Evolutionary conservation across 306 rosid species (phyloP), one percentile per base, ranked within the genome.

Genomic region (Pyrus communis): DNA sequence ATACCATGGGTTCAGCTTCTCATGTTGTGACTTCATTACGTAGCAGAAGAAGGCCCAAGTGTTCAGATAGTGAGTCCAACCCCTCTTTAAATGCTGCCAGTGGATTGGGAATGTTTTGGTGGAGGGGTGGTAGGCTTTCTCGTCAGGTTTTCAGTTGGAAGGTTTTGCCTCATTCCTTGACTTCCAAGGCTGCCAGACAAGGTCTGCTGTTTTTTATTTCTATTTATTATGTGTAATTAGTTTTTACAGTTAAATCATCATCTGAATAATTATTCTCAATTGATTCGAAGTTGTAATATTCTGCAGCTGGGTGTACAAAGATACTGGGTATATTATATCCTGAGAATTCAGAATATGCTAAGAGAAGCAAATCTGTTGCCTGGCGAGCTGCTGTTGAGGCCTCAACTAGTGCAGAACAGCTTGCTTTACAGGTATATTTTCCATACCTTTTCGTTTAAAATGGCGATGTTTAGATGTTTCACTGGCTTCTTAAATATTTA

Each of bases 51-150:
- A 89, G 87, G 88, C 84, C 80, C 81, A 87, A 88, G 85, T 70
- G 70, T 81, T 85, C 89, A 45, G 97, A 92, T 82, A 76, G 1
- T 61, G 93, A 89, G 75, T 74, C 91, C 38, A 89, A 80, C 71
- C 87, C 91, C 71, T 80, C 97, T 80, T 86, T 90, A 75, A 88
- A 85, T 73, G 71, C 87, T 46, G 70, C 85, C 58, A 73, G 93
- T 88, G 97, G 97, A 74, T 84, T 95, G 87, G 91, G 89, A 70
- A 83, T 86, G 76, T 90, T 83, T 70, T 95, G 99, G 99, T 91
- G 97, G 97, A 90, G 99, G 89, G 99, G 99, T 70, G 99, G 97
- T 73, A 85, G 86, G 84, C 87, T 92, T 85, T 92, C 99, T 58
- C 98, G 97, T 67, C 85, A 86, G 73, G 81, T 95, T 78, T 95